Evolutionary conservation across 2,329 filamentous ascomycete species (phyloP), one percentile per base, ranked within the genome.

Genomic region (Colletotrichum musicola): DNA sequence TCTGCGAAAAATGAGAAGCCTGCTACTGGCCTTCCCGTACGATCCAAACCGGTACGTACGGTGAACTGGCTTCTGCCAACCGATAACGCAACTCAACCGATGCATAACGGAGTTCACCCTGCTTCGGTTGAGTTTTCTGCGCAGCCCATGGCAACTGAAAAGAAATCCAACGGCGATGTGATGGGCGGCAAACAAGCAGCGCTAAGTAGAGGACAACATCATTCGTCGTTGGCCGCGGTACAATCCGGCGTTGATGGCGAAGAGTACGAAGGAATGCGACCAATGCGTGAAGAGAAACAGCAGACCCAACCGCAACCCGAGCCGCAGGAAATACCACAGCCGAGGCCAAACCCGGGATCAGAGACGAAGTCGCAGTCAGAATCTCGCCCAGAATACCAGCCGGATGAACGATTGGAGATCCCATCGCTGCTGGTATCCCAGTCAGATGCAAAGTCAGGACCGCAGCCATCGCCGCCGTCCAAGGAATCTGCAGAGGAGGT

Each of bases 31-130:
- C 38, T 56, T 20, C 20, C 62, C n/a, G 40, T 55, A 10, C 35
- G 44, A 25, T 38, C 55, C 30, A 65, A 61, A 30, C 49, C 65
- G 18, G 14, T 40, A 5, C 50, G 65, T n/a, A 60, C 42, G 7
- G 65, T 68, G 30, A 65, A 65, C 18, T 68, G 65, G 65, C 35
- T 68, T n/a, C 50, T 68, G 9, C 65, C 65, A 27, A 49, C 54
- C 9, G 64, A 61, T 50, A 58, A 10, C 18, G 27, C 35, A 22
- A 53, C 55, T 22, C 50, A 53, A 18, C 16, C 55, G 6, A 14
- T 55, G 38, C 27, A n/a, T n/a, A 35, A 60, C 50, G 55, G 49
- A 16, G 10, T 20, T 16, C n/a, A 22, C 16, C 7, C 22, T 30
- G 7, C 35, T 25, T 49, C 16, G 10, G 16, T 16, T n/a, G 38